Evolutionary conservation across 139 green algal species (phyloP).

Genomic region (Closterium sp.): DNA sequence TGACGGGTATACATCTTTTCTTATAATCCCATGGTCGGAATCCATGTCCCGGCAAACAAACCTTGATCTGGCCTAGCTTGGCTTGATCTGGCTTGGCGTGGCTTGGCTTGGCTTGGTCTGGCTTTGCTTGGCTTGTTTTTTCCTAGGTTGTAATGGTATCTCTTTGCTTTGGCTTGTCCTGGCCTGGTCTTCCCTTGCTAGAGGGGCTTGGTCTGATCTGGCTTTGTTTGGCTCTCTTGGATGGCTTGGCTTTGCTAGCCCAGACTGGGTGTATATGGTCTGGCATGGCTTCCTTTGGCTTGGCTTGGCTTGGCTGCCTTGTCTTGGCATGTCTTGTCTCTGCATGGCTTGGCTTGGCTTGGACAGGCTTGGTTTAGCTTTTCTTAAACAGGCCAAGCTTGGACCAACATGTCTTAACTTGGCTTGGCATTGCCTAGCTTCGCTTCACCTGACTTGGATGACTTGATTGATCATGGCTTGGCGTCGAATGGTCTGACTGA

Average conservation of each 20-base stretch:
- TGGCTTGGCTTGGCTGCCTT: too few species aligned
- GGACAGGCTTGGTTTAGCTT: constrained; percentile 14
- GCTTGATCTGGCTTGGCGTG: too few species aligned
- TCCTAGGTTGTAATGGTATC: neutral
- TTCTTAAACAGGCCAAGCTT: neutral
- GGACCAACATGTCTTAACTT: constrained; percentile 1
- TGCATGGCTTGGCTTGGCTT: neutral
- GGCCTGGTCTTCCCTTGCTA: neutral
- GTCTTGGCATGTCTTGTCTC: neutral
- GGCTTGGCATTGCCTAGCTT: constrained; percentile 15
- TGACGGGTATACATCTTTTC: too few species aligned
- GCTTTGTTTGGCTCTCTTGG: neutral
- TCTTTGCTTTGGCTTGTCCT: neutral
- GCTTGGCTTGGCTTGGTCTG: too few species aligned
- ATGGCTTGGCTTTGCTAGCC: neutral
- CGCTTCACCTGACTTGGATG: neutral
- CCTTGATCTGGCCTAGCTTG: too few species aligned
- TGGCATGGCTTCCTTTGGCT: constrained; percentile 8
- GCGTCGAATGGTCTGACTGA: neutral
- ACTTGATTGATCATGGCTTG: neutral
- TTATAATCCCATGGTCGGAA: too few species aligned
- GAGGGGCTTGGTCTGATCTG: constrained; percentile 3
- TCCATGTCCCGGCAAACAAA: too few species aligned
- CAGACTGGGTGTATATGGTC: neutral
- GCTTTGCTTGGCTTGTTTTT: neutral